A percentile compares a stretch with the other conserved stretches of the same genome.
Conservation (phyloP, 2,329 filamentous ascomycete species). For the Trichoderma citrinoviride region DNA sequence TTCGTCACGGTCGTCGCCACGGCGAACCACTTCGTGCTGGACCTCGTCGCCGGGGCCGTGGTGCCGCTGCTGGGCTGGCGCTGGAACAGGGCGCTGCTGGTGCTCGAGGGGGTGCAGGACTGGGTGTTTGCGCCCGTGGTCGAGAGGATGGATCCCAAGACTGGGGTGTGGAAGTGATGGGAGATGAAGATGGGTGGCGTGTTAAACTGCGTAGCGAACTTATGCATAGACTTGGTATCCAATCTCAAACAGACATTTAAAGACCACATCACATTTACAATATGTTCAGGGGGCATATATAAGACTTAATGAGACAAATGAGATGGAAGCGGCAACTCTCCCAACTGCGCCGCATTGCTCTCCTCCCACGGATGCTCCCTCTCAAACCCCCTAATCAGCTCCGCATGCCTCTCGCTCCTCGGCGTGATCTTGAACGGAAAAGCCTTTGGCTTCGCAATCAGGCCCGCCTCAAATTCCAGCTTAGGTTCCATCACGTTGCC, state of each 20-base stretch:
- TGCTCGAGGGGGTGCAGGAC: slow-evolving; percentile 1
- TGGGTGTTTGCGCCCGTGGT: slow-evolving; percentile 5
- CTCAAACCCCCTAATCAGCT: slow-evolving; percentile 16
- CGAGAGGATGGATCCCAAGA: neutral
- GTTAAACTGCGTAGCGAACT: neutral
- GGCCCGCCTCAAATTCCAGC: neutral
- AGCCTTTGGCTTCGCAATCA: neutral
- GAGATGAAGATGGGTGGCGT: neutral
- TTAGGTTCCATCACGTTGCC: slow-evolving; percentile 36
- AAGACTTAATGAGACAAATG: neutral
- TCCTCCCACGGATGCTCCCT: slow-evolving; percentile 16
- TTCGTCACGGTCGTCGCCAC: slow-evolving; percentile 9
- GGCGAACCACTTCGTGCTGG: slow-evolving; percentile 11
- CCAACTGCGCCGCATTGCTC: slow-evolving; percentile 4
- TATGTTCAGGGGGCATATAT: too few species aligned
- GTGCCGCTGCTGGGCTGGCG: slow-evolving; percentile 3
- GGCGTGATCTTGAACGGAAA: slow-evolving; percentile 13
- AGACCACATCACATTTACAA: too few species aligned
- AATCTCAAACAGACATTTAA: too few species aligned
- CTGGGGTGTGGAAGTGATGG: neutral
- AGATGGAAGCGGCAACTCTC: neutral
- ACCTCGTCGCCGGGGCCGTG: neutral
- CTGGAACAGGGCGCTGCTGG: slow-evolving; percentile 12
- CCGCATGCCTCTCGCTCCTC: slow-evolving; percentile 18
- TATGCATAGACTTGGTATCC: too few species aligned